Evolutionary conservation across 495 filamentous ascomycete species (phyloP).

Genomic region (Glutinoglossum americanum): DNA sequence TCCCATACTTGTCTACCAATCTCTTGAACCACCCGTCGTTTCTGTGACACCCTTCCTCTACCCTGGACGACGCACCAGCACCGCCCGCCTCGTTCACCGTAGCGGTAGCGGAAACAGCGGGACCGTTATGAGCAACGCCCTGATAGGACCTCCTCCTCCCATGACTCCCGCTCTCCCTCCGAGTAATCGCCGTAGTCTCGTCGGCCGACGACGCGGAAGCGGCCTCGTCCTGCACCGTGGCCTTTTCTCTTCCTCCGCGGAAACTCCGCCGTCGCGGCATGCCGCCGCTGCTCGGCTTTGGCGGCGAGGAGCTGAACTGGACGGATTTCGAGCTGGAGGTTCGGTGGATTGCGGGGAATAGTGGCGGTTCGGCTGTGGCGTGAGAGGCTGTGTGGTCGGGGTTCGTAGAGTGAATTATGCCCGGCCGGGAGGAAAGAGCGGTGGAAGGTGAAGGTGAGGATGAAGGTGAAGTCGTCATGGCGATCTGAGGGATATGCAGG

Average conservation of each 20-base stretch:
- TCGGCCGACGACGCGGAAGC: constrained; percentile 4
- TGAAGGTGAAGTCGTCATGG: background rate
- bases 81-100: too few relatives aligned
- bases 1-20: constrained; percentile 47
- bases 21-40: constrained; percentile 24
- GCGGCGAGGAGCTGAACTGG: background rate
- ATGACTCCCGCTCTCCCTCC: constrained; percentile 5
- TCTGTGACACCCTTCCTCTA: constrained; percentile 12
- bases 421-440: too few relatives aligned
- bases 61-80: constrained; percentile 5
- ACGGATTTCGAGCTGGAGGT: background rate
- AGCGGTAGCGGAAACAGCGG: background rate
- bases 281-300: background rate
- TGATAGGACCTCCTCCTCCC: background rate
- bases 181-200: constrained; percentile 15
- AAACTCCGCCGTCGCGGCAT: background rate
- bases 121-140: background rate
- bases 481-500: background rate
- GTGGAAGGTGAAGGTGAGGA: background rate
- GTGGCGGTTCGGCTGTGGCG: background rate
- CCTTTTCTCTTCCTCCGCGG: background rate
- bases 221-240: background rate
- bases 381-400: background rate
- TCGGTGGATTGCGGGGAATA: background rate
- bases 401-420: background rate